A percentile compares a stretch with the other conserved stretches of the same genome.
Conservation (phyloP, 1,139 yeast genomes). For the Pichia sp. region DNA sequence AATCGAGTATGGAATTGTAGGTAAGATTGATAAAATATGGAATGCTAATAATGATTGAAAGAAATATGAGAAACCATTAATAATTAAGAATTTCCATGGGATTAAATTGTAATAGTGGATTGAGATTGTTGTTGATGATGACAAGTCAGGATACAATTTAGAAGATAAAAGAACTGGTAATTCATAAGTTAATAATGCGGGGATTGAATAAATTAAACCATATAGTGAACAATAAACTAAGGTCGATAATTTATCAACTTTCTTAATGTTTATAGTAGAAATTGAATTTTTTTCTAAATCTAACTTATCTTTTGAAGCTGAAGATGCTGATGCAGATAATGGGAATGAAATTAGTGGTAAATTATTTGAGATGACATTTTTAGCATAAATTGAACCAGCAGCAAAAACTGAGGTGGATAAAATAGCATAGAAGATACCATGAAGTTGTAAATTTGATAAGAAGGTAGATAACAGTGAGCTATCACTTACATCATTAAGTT, state of each 20-base stretch:
- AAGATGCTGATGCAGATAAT: not conserved
- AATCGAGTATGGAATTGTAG: slow-evolving; percentile 86
- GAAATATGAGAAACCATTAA: slow-evolving; percentile 75
- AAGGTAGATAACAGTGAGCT: not conserved
- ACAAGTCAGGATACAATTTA: slow-evolving; percentile 14
- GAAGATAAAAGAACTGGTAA: slow-evolving; percentile 27
- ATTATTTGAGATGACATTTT: slow-evolving; percentile 44
- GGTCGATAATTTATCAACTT: slow-evolving; percentile 66
- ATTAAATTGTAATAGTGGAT: slow-evolving; percentile 19
- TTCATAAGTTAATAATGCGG: slow-evolving; percentile 68
- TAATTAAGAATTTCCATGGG: slow-evolving; percentile 30
- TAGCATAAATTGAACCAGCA: slow-evolving; percentile 84
- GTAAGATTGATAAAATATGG: slow-evolving; percentile 73
- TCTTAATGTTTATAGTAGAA: not conserved
- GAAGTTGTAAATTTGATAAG: slow-evolving; percentile 10
- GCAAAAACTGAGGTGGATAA: slow-evolving; percentile 78
- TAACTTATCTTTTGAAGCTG: not conserved
- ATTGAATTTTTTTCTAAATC: slow-evolving; percentile 10
- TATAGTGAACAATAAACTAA: slow-evolving; percentile 73
- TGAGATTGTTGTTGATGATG: slow-evolving; percentile 5
- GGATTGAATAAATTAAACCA: slow-evolving; percentile 72
- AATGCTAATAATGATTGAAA: slow-evolving; percentile 81
- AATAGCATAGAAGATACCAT: slow-evolving; percentile 48
- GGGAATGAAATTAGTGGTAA: too few relatives aligned
- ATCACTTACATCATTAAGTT: not conserved